Evolutionary conservation across 306 rosid genomes (phyloP).

Genomic region (Vigna trinervia): DNA sequence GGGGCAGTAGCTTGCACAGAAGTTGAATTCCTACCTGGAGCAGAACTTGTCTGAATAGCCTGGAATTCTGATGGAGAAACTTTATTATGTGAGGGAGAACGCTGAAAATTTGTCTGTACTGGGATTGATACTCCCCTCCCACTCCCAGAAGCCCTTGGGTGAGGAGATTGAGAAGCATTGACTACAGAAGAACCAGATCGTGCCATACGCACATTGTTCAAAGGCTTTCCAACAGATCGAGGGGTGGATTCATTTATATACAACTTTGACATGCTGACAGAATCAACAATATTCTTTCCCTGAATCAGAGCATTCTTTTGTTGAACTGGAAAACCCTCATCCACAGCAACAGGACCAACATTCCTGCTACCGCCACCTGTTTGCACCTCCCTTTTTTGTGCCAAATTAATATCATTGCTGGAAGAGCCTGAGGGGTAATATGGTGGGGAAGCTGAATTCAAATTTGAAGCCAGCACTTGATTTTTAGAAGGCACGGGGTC

Average conservation of each 20-base stretch:
- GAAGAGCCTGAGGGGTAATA: background rate
- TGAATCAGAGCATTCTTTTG: background rate
- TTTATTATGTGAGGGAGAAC: background rate
- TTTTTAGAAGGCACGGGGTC: background rate
- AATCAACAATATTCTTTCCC: background rate
- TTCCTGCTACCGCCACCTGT: background rate
- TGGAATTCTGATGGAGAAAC: background rate
- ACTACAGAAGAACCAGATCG: background rate
- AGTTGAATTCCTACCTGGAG: background rate
- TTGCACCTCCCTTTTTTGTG: background rate
- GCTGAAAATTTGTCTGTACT: background rate
- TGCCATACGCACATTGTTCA: background rate
- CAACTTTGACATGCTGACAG: slow-evolving; percentile 1
- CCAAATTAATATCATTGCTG: background rate
- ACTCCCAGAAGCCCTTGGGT: background rate
- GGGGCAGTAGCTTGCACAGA: background rate
- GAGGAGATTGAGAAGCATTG: slow-evolving; percentile 16
- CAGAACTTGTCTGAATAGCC: slow-evolving; percentile 7
- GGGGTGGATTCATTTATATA: background rate
- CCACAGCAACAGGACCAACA: background rate
- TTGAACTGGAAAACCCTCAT: slow-evolving; percentile 1
- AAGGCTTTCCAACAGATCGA: background rate
- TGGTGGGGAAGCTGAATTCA: slow-evolving; percentile 6
- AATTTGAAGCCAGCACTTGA: background rate
- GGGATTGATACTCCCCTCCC: slow-evolving; percentile 5